Evolutionary conservation across 2,329 filamentous ascomycete genomes (phyloP), one percentile per base, ranked within the genome.

Genomic region (Penicillium glabrum): DNA sequence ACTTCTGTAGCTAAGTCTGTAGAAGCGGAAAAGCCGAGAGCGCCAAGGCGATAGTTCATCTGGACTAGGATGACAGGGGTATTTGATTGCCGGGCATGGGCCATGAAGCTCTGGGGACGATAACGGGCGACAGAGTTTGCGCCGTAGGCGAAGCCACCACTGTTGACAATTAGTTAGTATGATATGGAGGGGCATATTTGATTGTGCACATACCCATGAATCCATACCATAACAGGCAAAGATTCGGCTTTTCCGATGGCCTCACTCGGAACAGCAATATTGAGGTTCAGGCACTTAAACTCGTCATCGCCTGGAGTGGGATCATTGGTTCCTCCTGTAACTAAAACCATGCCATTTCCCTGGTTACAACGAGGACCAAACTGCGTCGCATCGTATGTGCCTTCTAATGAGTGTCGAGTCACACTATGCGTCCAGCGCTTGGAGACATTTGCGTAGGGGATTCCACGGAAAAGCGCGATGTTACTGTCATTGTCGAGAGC

Each of bases 81-180:
- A 16, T 47, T 47, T 8, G 21, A 44, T 7, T 57, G 26, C 27
- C 45, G 44, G 16, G 49, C 49, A 8, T 57, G 45, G 11, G 11
- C 21, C 14, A 57, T 14, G 8, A 57, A 51, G 2, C 41, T 39
- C 24, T 57, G 54, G 2, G 54, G 54, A 24, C 49, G 54, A 23
- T 57, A 53, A 5, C 45, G 49, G 5, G 54, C 49, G 19, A 57
- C 49, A 8, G 54, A 57, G 31, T 57, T 57, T 19, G 54, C 54
- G 8, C 54, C 54, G 9, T 48, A 57, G 16, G 54, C 54, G 31
- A 57, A 57, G 14, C 54, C 49, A 21, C 54, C 54, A 16, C 54
- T 56, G 4, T 9, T 46, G n/a, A 43, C 16, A 13, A 21, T 41
- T 41, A 41, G 19, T 23, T 35, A 29, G 24, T 26, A 33, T 33